Conservation (phyloP, 2,329 filamentous ascomycete genomes). For the Fonsecaea pedrosoi region DNA sequence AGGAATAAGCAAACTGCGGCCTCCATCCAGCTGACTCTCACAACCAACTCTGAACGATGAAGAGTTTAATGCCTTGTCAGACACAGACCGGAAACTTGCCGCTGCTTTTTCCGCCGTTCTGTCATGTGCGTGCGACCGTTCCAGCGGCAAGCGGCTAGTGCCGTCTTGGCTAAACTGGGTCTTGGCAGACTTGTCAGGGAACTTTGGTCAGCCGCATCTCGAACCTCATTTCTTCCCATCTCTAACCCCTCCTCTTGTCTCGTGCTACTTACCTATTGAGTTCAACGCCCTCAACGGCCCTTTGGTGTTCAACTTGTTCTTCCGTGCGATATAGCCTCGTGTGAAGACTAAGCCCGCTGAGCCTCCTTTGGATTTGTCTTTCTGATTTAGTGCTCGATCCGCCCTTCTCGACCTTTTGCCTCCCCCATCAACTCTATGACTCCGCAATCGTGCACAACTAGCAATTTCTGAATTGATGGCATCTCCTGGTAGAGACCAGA, state of each 20-base stretch:
- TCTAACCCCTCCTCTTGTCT: neutral
- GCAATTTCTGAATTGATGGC: conserved; percentile 5
- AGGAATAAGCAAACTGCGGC: neutral
- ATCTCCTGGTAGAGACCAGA: neutral
- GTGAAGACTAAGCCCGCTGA: neutral
- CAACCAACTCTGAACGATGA: neutral
- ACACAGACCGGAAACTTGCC: neutral
- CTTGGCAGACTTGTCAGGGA: conserved; percentile 2
- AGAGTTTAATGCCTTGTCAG: neutral
- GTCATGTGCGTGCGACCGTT: neutral
- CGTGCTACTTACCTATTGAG: neutral
- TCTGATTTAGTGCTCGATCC: conserved; percentile 2
- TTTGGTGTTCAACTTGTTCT: neutral
- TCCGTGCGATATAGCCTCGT: neutral
- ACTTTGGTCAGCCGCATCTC: conserved; percentile 9
- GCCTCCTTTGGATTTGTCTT: neutral
- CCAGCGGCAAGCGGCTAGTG: neutral
- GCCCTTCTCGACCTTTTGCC: conserved; percentile 2
- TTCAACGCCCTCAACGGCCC: neutral
- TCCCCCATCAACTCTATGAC: conserved; percentile 12
- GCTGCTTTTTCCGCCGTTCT: neutral
- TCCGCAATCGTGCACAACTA: conserved; percentile 4
- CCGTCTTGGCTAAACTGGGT: neutral
- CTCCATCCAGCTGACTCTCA: neutral
- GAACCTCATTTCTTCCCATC: conserved; percentile 5